phyloP scores from a whole-genome alignment of 768 basidiomycete species.

The Russula ochroleuca region DNA sequence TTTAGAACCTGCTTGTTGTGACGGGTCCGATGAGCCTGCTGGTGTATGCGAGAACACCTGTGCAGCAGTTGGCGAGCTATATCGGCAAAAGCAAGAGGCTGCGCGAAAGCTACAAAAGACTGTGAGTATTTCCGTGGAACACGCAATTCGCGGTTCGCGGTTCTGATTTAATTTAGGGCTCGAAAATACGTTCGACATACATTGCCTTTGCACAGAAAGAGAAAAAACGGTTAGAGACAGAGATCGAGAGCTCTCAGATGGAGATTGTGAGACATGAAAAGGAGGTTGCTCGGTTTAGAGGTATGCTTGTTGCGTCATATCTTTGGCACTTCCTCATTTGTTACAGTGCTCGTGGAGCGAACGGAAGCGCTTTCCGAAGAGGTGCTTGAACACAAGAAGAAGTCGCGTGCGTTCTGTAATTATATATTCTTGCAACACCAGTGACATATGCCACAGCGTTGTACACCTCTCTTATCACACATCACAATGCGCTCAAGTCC shows the following conservation, averaged over 20 bases:
- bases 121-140: constrained; percentile 40
- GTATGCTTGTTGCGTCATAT: constrained; percentile 37
- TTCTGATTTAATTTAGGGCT: constrained; percentile 50
- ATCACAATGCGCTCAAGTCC: constrained; percentile 71
- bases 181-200: constrained; percentile 88
- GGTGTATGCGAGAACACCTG: constrained; percentile 81
- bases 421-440: constrained; percentile 1
- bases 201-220: constrained; percentile 86
- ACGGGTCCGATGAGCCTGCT: constrained; percentile 86
- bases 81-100: constrained; percentile 64
- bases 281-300: constrained; percentile 69
- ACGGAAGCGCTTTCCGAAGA: constrained; percentile 75
- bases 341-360: constrained; percentile 69
- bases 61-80: constrained; percentile 63
- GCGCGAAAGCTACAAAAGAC: constrained; percentile 76
- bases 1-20: constrained; percentile 87
- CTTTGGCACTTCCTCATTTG: neutral
- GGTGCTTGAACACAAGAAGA: constrained; percentile 77
- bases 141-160: neutral
- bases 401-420: constrained; percentile 62
- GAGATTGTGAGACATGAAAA: constrained; percentile 63
- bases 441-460: constrained; percentile 51
- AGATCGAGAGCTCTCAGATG: constrained; percentile 46
- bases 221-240: constrained; percentile 72
- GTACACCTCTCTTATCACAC: constrained; percentile 67